Conservation (phyloP, 495 filamentous ascomycete species). For the Penicillium ucsense region DNA sequence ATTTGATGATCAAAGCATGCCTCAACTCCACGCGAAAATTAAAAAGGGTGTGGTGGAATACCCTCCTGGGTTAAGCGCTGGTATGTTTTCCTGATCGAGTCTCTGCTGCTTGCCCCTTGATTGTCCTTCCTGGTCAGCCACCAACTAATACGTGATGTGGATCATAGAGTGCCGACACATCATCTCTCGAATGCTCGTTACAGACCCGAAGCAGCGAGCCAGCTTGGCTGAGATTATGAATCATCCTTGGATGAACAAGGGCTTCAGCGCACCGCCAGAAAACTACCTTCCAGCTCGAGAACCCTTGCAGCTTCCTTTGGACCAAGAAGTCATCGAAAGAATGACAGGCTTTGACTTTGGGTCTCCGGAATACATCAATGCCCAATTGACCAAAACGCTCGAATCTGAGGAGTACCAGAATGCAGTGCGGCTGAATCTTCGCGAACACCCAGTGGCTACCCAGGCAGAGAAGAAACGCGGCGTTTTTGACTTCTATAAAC, state of each 20-base stretch:
- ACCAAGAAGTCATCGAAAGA: constrained; percentile 70
- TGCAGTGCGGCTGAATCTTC: constrained; percentile 59
- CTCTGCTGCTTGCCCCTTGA: not conserved
- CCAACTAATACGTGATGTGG: too few relatives aligned
- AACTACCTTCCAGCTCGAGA: constrained; percentile 81
- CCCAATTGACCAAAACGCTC: constrained; percentile 73
- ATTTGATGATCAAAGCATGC: constrained; percentile 99
- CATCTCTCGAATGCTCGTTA: constrained; percentile 93
- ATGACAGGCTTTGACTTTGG: constrained; percentile 99
- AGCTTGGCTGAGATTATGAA: constrained; percentile 87
- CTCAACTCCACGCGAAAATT: constrained; percentile 95
- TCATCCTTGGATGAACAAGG: constrained; percentile 97
- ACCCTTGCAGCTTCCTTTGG: constrained; percentile 74
- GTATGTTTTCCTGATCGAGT: constrained; percentile 40
- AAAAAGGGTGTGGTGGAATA: constrained; percentile 96
- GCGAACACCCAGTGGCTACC: constrained; percentile 51
- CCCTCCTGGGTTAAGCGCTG: constrained; percentile 80
- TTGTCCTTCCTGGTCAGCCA: not conserved
- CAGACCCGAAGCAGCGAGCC: constrained; percentile 80
- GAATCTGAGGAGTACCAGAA: constrained; percentile 87
- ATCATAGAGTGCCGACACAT: constrained; percentile 79
- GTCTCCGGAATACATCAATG: constrained; percentile 65
- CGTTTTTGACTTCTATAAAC: constrained; percentile 96
- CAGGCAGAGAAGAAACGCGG: constrained; percentile 79
- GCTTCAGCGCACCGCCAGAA: constrained; percentile 74